These are phyloP conservation scores for Malbranchea cinnamomea DNA, from an alignment of 2,329 filamentous ascomycete genomes.

Conservation along the genomic window DNA sequence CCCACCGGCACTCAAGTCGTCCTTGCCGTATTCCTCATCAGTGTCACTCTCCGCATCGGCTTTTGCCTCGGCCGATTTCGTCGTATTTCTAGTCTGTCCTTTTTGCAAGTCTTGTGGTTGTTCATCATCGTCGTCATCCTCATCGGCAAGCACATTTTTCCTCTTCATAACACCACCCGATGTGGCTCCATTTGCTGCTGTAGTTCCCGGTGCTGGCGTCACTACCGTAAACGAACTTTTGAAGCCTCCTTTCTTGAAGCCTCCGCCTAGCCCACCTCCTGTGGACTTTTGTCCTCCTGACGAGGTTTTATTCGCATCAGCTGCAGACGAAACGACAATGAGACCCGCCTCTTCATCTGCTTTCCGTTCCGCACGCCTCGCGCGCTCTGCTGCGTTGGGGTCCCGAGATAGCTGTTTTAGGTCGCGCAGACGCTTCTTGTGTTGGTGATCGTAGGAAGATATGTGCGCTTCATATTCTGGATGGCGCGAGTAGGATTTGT, in stretches of 20 bases:
- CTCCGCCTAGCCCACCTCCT: conserved; percentile 20
- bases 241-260: conserved; percentile 70
- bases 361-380: conserved; percentile 26
- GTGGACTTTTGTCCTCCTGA: conserved; percentile 13
- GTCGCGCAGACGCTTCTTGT: conserved; percentile 53
- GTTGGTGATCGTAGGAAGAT: conserved; percentile 85
- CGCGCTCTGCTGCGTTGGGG: conserved; percentile 29
- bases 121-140: conserved; percentile 23
- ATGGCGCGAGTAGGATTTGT: conserved; percentile 87
- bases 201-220: conserved; percentile 19
- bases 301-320: conserved; percentile 9
- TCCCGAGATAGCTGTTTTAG: conserved; percentile 32
- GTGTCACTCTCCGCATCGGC: conserved; percentile 56
- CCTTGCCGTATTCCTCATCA: conserved; percentile 46
- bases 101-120: conserved; percentile 12
- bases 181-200: conserved; percentile 6
- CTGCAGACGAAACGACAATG: conserved; percentile 21
- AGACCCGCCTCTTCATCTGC: conserved; percentile 29
- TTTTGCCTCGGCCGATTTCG: conserved; percentile 24
- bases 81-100: conserved; percentile 12
- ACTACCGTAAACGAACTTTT: conserved; percentile 57
- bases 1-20: conserved; percentile 17
- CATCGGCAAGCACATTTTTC: conserved; percentile 29
- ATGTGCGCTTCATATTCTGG: conserved; percentile 95
- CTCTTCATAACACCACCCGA: conserved; percentile 17